Base-by-base conservation (phyloP, 176 grass and related monocot species). In the Oryza rufipogon region DNA sequence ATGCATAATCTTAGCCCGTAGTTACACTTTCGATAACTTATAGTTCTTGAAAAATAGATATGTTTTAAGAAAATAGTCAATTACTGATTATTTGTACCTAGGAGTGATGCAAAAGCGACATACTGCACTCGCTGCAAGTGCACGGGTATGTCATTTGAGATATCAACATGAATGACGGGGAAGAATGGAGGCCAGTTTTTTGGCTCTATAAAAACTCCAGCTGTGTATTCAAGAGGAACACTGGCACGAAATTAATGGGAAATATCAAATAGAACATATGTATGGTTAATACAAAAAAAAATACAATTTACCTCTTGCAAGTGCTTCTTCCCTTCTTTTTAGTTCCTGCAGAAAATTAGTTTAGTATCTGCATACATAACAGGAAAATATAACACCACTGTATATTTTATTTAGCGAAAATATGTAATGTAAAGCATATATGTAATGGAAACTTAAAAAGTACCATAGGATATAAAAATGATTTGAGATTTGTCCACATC, bases 131-230 rank as follows among this genome's bases (percentile, higher is more conserved):
- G 42, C 64, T 94, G 92, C 87, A 91, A 82, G 70, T 94, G 85
- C 34, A 89, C 79, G 0, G 92, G 92, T 84, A 94, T 94, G 64
- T 91, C 92, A 34, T 87, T 89, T 64, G 78, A 83, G 67, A 94
- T 91, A 44, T 94, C 92, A 71, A 91, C 86, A 85, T 94, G 89
- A 56, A 94, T 94, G 66, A 94, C 17, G 13, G 92, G 92, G 13
- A 91, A 94, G 83, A 94, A 91, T 0, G 89, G 81, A 54, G 92
- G 92, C 89, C 89, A 94, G 63, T 94, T 94, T 79, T 68, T 94
- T 12, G 76, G 68, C 78, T 94, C 89, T 66, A 89, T 76, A 16
- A 85, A 1, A 49, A 94, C 71, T 34, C 92, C 92, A 26, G 84
- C 92, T 94, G 89, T 45, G 12, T 47, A 46, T 78, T 45, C 46